Evolutionary conservation across 2,329 filamentous ascomycete species (phyloP).

Genomic region (Acrodontium crateriforme): DNA sequence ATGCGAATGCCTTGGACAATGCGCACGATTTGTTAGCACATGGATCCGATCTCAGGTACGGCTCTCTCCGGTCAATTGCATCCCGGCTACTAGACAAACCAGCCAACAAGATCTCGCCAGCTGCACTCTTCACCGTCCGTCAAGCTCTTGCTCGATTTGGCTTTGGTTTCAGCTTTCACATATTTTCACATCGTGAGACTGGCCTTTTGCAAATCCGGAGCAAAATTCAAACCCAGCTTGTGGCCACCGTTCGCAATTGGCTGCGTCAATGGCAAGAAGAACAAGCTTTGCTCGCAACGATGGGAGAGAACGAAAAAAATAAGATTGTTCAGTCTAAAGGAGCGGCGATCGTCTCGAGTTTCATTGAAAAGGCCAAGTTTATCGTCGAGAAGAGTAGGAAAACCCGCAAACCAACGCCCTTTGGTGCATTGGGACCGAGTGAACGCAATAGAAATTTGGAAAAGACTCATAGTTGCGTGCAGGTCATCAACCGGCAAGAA

Average conservation of each 20-base stretch:
- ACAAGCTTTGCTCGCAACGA: conserved; percentile 19
- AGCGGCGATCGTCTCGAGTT: conserved; percentile 21
- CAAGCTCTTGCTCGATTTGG: conserved; percentile 47
- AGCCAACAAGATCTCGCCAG: conserved; percentile 14
- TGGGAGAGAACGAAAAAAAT: conserved; percentile 6
- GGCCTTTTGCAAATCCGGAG: conserved; percentile 51
- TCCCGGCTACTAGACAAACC: conserved; percentile 25
- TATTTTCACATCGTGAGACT: conserved; percentile 36
- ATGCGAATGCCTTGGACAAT: conserved; percentile 34
- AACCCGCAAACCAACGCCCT: conserved; percentile 21
- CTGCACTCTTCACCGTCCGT: conserved; percentile 54
- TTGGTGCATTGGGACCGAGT: conserved; percentile 26
- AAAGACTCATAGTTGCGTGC: conserved; percentile 11
- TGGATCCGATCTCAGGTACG: conserved; percentile 29
- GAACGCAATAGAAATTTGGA: conserved; percentile 9
- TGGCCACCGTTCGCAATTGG: conserved; percentile 38
- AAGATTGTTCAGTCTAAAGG: conserved; percentile 8
- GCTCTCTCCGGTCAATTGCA: conserved; percentile 35
- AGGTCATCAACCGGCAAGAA: conserved; percentile 9
- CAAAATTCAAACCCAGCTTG: conserved; percentile 37
- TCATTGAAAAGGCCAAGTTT: conserved; percentile 27
- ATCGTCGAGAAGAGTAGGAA: conserved; percentile 28
- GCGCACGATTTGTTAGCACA: conserved; percentile 36
- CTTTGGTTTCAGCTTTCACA: conserved; percentile 45
- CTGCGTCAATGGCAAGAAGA: conserved; percentile 42